Evolutionary conservation across 345 rosid species (phyloP).

Genomic region (Eutrema japonicum): DNA sequence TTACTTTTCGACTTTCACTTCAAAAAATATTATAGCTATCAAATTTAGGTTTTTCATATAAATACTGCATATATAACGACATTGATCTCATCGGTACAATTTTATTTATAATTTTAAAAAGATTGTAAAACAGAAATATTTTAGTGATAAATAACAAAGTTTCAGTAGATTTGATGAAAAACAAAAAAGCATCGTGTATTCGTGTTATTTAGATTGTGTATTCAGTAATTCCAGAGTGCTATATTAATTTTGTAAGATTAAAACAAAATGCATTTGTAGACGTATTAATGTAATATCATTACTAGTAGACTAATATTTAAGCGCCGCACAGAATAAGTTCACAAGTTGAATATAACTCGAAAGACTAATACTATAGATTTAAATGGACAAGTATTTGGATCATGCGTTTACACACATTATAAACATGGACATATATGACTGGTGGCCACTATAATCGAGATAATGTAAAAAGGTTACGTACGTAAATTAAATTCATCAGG

Average conservation of each 20-base stretch:
- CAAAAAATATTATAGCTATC: neutral
- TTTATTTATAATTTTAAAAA: neutral
- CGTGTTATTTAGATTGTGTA: neutral
- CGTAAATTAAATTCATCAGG: slow-evolving; percentile 22
- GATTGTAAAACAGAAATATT: neutral
- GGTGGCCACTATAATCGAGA: slow-evolving; percentile 16
- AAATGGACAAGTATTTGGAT: neutral
- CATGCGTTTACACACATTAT: neutral
- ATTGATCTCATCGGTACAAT: neutral
- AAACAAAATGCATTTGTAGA: neutral
- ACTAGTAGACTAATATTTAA: neutral
- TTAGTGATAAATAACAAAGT: neutral
- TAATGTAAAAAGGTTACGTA: slow-evolving; percentile 25
- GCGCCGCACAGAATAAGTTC: neutral
- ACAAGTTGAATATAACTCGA: neutral
- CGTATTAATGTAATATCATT: neutral
- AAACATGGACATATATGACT: slow-evolving; percentile 1
- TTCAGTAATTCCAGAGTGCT: neutral
- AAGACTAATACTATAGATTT: neutral
- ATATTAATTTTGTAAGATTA: neutral
- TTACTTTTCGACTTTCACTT: neutral
- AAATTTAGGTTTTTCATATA: neutral
- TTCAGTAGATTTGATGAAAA: neutral
- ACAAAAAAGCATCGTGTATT: neutral
- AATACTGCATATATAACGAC: neutral